These are phyloP conservation scores for Phlebopus sp. DNA, from an alignment of 1,284 basidiomycete species.

Conservation along the genomic window DNA sequence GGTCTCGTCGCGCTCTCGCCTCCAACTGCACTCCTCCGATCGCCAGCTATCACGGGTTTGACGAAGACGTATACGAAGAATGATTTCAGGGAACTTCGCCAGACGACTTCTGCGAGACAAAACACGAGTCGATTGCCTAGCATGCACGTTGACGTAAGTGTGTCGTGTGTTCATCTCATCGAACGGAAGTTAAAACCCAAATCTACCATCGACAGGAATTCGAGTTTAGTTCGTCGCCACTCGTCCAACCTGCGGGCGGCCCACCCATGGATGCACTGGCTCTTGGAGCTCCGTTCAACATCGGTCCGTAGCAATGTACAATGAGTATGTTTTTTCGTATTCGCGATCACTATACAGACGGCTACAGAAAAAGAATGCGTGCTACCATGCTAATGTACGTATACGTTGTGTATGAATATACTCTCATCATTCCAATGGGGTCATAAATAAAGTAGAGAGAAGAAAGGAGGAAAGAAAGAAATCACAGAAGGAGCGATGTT, in stretches of 20 bases:
- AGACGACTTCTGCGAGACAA: conserved; percentile 60
- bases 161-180: background rate
- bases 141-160: conserved; percentile 72
- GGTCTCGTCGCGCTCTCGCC: conserved; percentile 42
- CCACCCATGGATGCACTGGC: conserved; percentile 23
- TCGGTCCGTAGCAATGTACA: conserved; percentile 11
- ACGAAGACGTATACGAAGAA: conserved; percentile 77
- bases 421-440: background rate
- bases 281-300: conserved; percentile 32
- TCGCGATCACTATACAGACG: conserved; percentile 11
- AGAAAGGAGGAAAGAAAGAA: background rate
- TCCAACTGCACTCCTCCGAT: conserved; percentile 65
- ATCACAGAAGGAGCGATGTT: no score
- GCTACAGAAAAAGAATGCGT: background rate
- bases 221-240: conserved; percentile 31
- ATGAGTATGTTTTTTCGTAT: conserved; percentile 15
- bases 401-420: background rate
- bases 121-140: conserved; percentile 81
- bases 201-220: conserved; percentile 29
- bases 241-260: conserved; percentile 20
- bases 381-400: background rate
- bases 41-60: conserved; percentile 70
- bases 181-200: no score
- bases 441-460: background rate
- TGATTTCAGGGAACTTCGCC: conserved; percentile 72